Evolutionary conservation across 2,329 filamentous ascomycete species (phyloP).

Genomic region (Alternaria consortialis): DNA sequence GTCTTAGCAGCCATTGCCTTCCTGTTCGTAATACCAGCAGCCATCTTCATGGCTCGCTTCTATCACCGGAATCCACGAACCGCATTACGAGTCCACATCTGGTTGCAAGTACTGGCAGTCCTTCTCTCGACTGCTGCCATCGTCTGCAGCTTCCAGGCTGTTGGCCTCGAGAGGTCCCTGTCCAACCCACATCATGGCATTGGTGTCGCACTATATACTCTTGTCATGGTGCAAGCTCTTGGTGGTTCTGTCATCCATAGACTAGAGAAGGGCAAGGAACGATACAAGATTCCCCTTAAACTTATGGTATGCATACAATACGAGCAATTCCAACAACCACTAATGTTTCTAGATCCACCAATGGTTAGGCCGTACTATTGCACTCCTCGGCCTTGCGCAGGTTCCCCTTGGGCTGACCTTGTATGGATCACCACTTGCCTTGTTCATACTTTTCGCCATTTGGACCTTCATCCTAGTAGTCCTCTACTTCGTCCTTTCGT

Average conservation of each 20-base stretch:
- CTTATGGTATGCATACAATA: constrained; percentile 59
- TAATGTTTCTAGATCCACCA: constrained; percentile 75
- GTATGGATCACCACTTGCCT: constrained; percentile 85
- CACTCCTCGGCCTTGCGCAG: constrained; percentile 84
- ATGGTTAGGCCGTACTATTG: constrained; percentile 82
- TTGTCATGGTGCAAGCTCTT: constrained; percentile 75
- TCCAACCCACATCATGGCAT: constrained; percentile 88
- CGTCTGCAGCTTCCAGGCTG: constrained; percentile 78
- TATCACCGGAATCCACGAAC: constrained; percentile 68
- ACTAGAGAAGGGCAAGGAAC: constrained; percentile 61
- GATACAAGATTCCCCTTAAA: constrained; percentile 65
- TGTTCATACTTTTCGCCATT: constrained; percentile 87
- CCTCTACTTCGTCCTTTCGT: constrained; percentile 82
- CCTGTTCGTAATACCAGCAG: constrained; percentile 74
- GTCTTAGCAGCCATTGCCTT: constrained; percentile 77
- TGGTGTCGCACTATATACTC: constrained; percentile 78
- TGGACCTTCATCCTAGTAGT: constrained; percentile 78
- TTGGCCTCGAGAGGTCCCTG: constrained; percentile 74
- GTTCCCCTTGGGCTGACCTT: constrained; percentile 88
- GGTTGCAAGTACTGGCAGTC: constrained; percentile 74
- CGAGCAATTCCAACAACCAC: background rate
- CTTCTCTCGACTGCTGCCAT: constrained; percentile 75
- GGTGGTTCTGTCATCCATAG: constrained; percentile 72
- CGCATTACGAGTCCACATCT: constrained; percentile 75
- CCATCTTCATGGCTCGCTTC: constrained; percentile 79